These are phyloP conservation scores for Volvariella surrecta DNA, from an alignment of 1,284 basidiomycete genomes.

Conservation along the genomic window DNA sequence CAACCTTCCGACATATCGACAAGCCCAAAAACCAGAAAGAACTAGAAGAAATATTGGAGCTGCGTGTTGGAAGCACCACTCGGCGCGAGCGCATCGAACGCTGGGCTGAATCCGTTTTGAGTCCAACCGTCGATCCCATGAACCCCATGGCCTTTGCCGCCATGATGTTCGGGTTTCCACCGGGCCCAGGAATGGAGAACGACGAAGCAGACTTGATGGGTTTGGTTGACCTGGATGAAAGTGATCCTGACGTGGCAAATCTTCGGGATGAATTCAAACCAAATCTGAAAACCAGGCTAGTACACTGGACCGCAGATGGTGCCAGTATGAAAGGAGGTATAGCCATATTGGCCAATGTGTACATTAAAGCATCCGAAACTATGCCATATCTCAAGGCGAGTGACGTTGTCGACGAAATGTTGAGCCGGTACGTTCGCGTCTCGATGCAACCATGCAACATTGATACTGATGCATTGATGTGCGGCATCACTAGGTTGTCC, in stretches of 20 bases:
- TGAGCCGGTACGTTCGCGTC: constrained; percentile 29
- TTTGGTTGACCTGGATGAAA: constrained; percentile 41
- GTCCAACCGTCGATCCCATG: constrained; percentile 26
- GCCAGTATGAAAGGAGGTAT: constrained; percentile 25
- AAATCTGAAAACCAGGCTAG: constrained; percentile 42
- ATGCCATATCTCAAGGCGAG: constrained; percentile 47
- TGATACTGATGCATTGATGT: background rate
- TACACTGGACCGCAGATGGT: constrained; percentile 41
- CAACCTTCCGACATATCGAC: constrained; percentile 40
- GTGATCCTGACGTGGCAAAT: constrained; percentile 50
- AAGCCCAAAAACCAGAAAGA: constrained; percentile 28
- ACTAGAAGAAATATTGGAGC: constrained; percentile 35
- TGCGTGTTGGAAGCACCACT: constrained; percentile 24
- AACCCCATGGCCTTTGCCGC: constrained; percentile 55
- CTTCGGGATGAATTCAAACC: constrained; percentile 52
- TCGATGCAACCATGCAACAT: background rate
- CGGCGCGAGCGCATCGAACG: constrained; percentile 37
- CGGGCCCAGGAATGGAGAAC: constrained; percentile 26
- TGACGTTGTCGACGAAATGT: constrained; percentile 50
- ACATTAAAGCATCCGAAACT: constrained; percentile 30
- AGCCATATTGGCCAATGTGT: constrained; percentile 28
- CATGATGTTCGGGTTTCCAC: constrained; percentile 59
- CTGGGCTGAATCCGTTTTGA: constrained; percentile 44
- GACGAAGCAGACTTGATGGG: constrained; percentile 40
- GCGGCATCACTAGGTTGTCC: constrained; percentile 40